These are phyloP conservation scores for Penstemon davidsonii DNA, from an alignment of 257 asterid species.

Conservation along the genomic window DNA sequence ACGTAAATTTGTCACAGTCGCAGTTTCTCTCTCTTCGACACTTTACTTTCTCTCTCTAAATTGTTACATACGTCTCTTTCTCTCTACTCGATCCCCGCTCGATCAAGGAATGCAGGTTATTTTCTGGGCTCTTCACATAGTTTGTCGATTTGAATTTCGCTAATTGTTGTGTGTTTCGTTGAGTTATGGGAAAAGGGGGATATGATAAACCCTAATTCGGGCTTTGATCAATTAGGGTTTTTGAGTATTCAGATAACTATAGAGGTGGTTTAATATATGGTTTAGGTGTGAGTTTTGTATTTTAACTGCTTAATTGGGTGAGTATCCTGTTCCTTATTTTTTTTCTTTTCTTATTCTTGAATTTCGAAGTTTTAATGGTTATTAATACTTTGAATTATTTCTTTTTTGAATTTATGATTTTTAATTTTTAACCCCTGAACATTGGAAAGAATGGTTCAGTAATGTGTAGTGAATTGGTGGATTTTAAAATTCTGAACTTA, in stretches of 20 bases:
- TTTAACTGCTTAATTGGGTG: slow-evolving; percentile 32
- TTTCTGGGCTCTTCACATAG: slow-evolving; percentile 15
- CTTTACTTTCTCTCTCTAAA: slow-evolving; percentile 29
- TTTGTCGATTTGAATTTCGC: slow-evolving; percentile 28
- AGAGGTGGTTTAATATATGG: slow-evolving; percentile 29
- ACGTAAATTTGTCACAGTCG: slow-evolving; percentile 28
- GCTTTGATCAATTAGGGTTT: slow-evolving; percentile 48
- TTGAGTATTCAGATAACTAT: slow-evolving; percentile 26
- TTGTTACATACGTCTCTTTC: slow-evolving; percentile 18
- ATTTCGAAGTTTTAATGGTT: slow-evolving; percentile 14
- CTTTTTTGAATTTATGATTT: not conserved
- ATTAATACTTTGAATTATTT: not conserved
- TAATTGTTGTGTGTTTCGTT: slow-evolving; percentile 22
- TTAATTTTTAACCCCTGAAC: not conserved
- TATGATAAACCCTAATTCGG: slow-evolving; percentile 55
- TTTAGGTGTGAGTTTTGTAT: slow-evolving; percentile 11
- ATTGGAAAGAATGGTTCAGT: slow-evolving; percentile 4
- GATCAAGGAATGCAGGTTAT: slow-evolving; percentile 57
- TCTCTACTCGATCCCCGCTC: slow-evolving; percentile 46
- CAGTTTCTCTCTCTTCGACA: slow-evolving; percentile 30
- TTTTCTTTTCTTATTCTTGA: slow-evolving; percentile 11
- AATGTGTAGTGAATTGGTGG: not conserved
- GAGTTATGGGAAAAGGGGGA: slow-evolving; percentile 23
- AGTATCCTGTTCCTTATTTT: slow-evolving; percentile 5
- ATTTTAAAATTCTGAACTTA: not conserved